Evolutionary conservation across 2,329 filamentous ascomycete genomes (phyloP), one percentile per base, ranked within the genome.

Genomic region (Ophiostoma sp.): DNA sequence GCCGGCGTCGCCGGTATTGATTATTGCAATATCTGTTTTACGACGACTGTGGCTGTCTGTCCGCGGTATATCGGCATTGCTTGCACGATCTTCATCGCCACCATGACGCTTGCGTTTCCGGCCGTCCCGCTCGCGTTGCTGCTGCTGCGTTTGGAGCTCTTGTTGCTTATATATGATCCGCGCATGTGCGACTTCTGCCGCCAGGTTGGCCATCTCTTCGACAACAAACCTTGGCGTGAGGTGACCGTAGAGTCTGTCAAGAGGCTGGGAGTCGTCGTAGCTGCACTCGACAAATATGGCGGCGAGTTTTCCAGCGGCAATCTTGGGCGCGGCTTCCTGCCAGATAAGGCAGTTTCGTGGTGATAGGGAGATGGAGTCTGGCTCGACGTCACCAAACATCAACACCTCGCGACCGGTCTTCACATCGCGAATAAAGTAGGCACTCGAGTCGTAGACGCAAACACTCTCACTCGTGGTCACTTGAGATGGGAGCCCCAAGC

Each of bases 261-360:
- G 89, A 31, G 87, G 84, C 75, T 93, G 90, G 8, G 87, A 86
- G 78, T 97, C 90, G 72, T 93, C 91, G 78, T 94, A 99, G 72
- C 92, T 96, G 79, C 94, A 98, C 81, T 99, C 95, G 75, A 99
- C 96, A 77, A 98, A 94, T 15, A 99, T 90, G 13, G 90, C 94
- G 0, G 84, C 86, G 0, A 99, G 84, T 4, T 85, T 83, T 1
- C 92, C 92, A 0, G 84, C 81, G 0, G 84, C 90, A 35, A 99
- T 88, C 77, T 96, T 97, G 10, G 90, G 90, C 0, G 94, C 94
- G 0, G 94, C 94, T 76, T 95, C 91, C 74, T 87, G 85, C 95
- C 95, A 99, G 17, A 99, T 88, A 17, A 84, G 83, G n/a, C 85
- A 81, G 74, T 95, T 98, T 33, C 94, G 88, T 0, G 94, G 93